These are phyloP conservation scores for Erysiphe neolycopersici DNA, from an alignment of 2,329 filamentous ascomycete genomes.

Conservation along the genomic window DNA sequence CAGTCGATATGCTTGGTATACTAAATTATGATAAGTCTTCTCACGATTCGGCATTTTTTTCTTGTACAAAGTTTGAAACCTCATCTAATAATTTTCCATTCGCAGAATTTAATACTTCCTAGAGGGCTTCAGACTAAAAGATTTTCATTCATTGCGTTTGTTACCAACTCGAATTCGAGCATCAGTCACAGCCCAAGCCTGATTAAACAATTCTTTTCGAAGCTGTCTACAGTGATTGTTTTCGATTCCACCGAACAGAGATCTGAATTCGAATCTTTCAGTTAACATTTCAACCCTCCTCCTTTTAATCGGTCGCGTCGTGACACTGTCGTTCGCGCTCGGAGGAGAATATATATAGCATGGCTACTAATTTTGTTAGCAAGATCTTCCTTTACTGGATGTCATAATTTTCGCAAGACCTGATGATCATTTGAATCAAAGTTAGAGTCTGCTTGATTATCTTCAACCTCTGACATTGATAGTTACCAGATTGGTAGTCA, in stretches of 20 bases:
- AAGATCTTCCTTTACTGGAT: not conserved
- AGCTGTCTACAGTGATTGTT: constrained; percentile 20
- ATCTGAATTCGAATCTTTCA: constrained; percentile 17
- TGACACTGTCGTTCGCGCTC: constrained; percentile 3
- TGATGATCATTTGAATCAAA: constrained; percentile 13
- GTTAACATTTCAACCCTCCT: constrained; percentile 12
- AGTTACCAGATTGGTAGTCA: too few species aligned
- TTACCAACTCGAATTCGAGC: constrained; percentile 28
- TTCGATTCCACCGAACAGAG: constrained; percentile 29
- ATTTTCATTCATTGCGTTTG: not conserved
- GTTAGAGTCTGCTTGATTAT: constrained; percentile 7
- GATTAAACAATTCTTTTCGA: constrained; percentile 31
- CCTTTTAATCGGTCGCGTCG: constrained; percentile 14
- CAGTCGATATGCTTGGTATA: constrained; percentile 1
- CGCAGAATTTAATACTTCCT: constrained; percentile 30
- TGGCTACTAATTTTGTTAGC: constrained; percentile 8
- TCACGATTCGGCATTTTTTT: constrained; percentile 12
- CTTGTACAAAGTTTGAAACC: constrained; percentile 27
- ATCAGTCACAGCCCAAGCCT: constrained; percentile 38
- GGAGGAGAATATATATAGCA: constrained; percentile 15
- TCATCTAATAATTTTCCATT: constrained; percentile 32
- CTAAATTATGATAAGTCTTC: not conserved
- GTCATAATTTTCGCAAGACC: constrained; percentile 3
- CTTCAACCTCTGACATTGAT: constrained; percentile 12
- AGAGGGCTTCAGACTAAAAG: constrained; percentile 14